Percentiles rank a stretch among this genome's conserved stretches.
Conservation (phyloP, 345 rosid genomes). For the Firmiana major region DNA sequence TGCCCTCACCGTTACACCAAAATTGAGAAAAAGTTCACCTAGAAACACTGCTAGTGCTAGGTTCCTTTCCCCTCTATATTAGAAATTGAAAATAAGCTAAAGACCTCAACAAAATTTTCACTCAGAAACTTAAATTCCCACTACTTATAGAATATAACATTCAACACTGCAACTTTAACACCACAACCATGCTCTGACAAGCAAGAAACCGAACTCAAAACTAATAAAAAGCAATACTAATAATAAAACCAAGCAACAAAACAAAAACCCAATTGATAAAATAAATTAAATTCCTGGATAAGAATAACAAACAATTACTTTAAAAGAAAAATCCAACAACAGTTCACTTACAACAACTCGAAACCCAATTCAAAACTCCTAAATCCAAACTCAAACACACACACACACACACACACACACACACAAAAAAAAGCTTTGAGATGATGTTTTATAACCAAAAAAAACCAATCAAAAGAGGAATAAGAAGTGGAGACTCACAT, state of each 20-base stretch:
- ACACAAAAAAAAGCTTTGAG: not conserved
- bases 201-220: not conserved
- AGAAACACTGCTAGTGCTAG: not conserved
- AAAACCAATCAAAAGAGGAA: not conserved
- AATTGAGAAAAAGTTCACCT: not conserved
- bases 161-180: not conserved
- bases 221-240: not conserved
- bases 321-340: not conserved
- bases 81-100: not conserved
- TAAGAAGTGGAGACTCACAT: slow-evolving; percentile 39
- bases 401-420: too few species aligned
- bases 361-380: slow-evolving; percentile 4
- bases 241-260: not conserved
- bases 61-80: not conserved
- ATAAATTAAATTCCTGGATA: not conserved
- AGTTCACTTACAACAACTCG: not conserved
- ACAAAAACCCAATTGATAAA: not conserved
- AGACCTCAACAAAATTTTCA: not conserved
- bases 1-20: not conserved
- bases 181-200: not conserved
- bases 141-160: not conserved
- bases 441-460: not conserved
- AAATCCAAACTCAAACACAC: not conserved
- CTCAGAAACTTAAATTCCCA: not conserved
- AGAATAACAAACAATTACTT: not conserved